A percentile compares a stretch with the other conserved stretches of the same genome.
phyloP scores from a whole-genome alignment of 1,284 basidiomycete species.

The Papiliotrema terrestris region DNA sequence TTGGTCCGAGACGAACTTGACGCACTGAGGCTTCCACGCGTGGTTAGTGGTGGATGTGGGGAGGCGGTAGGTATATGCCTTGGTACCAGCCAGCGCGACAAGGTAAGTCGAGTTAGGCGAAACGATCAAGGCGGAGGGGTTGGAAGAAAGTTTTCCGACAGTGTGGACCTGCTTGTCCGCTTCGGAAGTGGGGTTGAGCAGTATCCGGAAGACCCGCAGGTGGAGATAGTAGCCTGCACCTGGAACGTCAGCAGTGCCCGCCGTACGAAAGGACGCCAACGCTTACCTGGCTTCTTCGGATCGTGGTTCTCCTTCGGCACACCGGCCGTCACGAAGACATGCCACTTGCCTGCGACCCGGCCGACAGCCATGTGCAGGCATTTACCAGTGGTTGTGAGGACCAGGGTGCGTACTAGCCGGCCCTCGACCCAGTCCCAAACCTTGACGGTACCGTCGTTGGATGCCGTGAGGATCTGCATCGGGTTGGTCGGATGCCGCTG shows the following conservation, averaged over 20 bases:
- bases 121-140: slow-evolving; percentile 54
- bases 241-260: not conserved
- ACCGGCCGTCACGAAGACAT: slow-evolving; percentile 31
- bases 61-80: slow-evolving; percentile 74
- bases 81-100: slow-evolving; percentile 73
- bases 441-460: slow-evolving; percentile 76
- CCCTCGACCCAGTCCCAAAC: slow-evolving; percentile 95
- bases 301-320: slow-evolving; percentile 4
- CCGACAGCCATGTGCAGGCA: slow-evolving; percentile 35
- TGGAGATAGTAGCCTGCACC: not conserved
- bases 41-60: slow-evolving; percentile 22
- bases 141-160: slow-evolving; percentile 33
- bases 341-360: slow-evolving; percentile 33
- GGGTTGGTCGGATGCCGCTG: slow-evolving; percentile 79
- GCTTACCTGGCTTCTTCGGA: not conserved
- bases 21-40: slow-evolving; percentile 54
- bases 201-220: not conserved
- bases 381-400: slow-evolving; percentile 65
- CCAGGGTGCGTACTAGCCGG: slow-evolving; percentile 68
- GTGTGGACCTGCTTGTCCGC: not conserved
- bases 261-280: not conserved
- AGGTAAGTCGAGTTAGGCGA: slow-evolving; percentile 71
- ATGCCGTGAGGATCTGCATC: slow-evolving; percentile 84
- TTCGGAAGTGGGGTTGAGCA: not conserved
- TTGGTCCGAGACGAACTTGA: slow-evolving; percentile 66